Evolutionary conservation across 192 early-diverging fungal species (phyloP).

Genomic region (Obelidium mucronatum): DNA sequence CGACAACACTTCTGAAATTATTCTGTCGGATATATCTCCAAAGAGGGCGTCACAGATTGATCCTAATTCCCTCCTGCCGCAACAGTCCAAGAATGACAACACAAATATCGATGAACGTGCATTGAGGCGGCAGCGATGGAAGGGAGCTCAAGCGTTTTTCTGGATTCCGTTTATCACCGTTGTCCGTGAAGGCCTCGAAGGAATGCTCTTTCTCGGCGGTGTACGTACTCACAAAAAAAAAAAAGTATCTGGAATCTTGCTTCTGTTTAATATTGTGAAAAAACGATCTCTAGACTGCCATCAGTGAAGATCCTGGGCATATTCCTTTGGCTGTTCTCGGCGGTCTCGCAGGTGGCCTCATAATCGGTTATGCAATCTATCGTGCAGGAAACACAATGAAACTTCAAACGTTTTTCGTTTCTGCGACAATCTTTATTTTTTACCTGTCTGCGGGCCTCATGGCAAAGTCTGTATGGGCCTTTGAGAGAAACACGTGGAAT

Average conservation of each 20-base stretch:
- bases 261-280: constrained; percentile 27
- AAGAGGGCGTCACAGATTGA: background rate
- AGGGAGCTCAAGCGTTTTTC: constrained; percentile 64
- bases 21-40: background rate
- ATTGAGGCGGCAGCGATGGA: background rate
- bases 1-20: background rate
- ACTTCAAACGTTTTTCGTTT: constrained; percentile 81
- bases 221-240: constrained; percentile 51
- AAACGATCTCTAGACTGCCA: constrained; percentile 39
- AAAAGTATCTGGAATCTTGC: constrained; percentile 56
- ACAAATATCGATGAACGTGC: background rate
- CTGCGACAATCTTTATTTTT: constrained; percentile 74
- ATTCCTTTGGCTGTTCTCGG: constrained; percentile 82
- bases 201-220: constrained; percentile 88
- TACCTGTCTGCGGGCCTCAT: constrained; percentile 84
- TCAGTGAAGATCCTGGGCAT: constrained; percentile 69
- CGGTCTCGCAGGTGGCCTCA: constrained; percentile 70
- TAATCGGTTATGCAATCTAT: constrained; percentile 69
- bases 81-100: background rate
- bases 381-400: constrained; percentile 67
- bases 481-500: constrained; percentile 67
- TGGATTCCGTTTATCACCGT: constrained; percentile 89
- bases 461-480: constrained; percentile 67
- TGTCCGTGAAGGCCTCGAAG: constrained; percentile 87
- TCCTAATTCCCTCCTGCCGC: background rate